Base-by-base conservation (phyloP, 2,329 filamentous ascomycete genomes). In the Zymoseptoria passerinii region DNA sequence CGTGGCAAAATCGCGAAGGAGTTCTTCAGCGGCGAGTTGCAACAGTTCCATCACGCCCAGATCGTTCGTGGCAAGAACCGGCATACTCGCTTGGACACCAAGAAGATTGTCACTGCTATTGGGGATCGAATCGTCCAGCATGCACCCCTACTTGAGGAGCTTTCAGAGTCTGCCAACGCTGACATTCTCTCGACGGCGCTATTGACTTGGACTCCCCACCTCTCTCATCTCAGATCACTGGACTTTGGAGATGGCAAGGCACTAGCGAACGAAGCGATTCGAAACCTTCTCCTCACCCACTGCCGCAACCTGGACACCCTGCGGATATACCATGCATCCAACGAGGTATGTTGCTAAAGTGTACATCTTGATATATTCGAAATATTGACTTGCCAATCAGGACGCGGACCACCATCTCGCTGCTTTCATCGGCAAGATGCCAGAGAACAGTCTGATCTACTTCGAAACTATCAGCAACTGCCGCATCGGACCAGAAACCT, bases 221-320 rank as follows among this genome's bases (percentile, higher is more conserved):
- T 89, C 27, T 77, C 81, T 1, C 78, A 81, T 27, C 73, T 91
- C 8, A 80, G 77, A 56, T 78, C 77, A 1, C 75, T 90, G 35
- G 80, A 82, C 16, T 73, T 89, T 1, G 83, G 78, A 69, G 81
- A 86, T 61, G 86, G 85, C 2, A 79, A 78, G 48, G 78, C 81
- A 8, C 76, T 90, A 1, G 79, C 78, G 48, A 74, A 81, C 54
- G 77, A 81, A 57, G 77, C 80, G 1, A 80, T 79, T 0, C 72
- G 81, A 29, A 72, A 74, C 10, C 77, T 81, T 2, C 80, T 90
- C 52, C 75, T 78, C 23, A 69, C 78, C 23, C 75, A 81, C 63
- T 90, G 86, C 63, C 82, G 82, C 1, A 73, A 79, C 8, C 86
- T 90, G 64, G 77, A 78, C 50, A 78, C 81, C 48, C 71, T 90